phyloP scores from a whole-genome alignment of 2,329 filamentous ascomycete genomes.

The Simplicillium aogashimaense region DNA sequence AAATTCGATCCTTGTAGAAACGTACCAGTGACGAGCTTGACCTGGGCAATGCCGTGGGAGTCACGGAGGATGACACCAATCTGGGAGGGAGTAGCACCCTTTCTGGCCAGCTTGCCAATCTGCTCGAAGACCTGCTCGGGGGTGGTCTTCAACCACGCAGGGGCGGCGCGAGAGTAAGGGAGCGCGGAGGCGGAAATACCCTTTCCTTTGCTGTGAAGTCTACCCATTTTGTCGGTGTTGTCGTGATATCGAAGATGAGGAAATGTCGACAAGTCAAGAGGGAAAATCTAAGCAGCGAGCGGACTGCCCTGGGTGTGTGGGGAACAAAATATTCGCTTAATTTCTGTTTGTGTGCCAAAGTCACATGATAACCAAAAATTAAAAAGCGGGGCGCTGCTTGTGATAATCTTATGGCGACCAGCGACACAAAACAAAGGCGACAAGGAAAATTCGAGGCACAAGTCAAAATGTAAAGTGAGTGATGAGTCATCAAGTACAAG shows the following conservation, averaged over 20 bases:
- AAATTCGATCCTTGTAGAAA: slow-evolving; percentile 5
- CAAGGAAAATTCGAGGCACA: too few species aligned
- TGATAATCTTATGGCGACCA: too few species aligned
- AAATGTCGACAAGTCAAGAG: slow-evolving; percentile 17
- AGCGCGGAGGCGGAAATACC: slow-evolving; percentile 93
- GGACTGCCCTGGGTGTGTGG: slow-evolving; percentile 23
- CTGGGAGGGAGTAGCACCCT: slow-evolving; percentile 97
- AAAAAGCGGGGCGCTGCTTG: too few species aligned
- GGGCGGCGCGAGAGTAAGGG: slow-evolving; percentile 89
- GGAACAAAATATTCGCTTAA: slow-evolving; percentile 32
- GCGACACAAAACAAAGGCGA: too few species aligned
- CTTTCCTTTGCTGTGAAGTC: slow-evolving; percentile 99
- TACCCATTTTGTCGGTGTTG: slow-evolving; percentile 65
- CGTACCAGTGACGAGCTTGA: slow-evolving; percentile 94
- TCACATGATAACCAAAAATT: too few species aligned
- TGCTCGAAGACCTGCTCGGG: slow-evolving; percentile 98
- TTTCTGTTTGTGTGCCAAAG: too few species aligned
- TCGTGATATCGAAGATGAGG: slow-evolving; percentile 24
- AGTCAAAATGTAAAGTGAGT: too few species aligned
- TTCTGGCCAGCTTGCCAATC: slow-evolving; percentile 98
- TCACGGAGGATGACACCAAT: slow-evolving; percentile 98
- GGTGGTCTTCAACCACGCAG: slow-evolving; percentile 97
- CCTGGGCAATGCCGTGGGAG: slow-evolving; percentile 95
- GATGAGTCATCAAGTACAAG: too few species aligned
- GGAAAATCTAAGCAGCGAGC: slow-evolving; percentile 4